A percentile compares a stretch with the other conserved stretches of the same genome.
Evolutionary conservation across 2,329 filamentous ascomycete genomes (phyloP).

Genomic region (Orbilia brochopaga): DNA sequence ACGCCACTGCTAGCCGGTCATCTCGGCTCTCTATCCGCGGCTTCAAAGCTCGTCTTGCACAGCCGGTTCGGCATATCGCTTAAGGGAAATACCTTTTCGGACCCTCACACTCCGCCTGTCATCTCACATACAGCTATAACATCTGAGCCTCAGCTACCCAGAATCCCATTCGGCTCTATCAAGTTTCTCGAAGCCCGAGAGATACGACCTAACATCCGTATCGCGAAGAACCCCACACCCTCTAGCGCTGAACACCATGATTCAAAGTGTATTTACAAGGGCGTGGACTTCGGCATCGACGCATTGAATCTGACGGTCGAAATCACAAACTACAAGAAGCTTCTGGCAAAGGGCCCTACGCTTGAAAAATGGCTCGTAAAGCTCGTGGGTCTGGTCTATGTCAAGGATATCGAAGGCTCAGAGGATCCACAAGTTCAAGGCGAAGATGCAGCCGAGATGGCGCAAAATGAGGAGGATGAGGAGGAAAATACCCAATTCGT

Average conservation of each 20-base stretch:
- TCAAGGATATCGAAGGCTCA: slow-evolving; percentile 23
- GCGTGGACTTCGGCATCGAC: slow-evolving; percentile 38
- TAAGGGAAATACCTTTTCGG: slow-evolving; percentile 26
- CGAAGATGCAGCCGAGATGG: slow-evolving; percentile 31
- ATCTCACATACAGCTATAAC: slow-evolving; percentile 50
- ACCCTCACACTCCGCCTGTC: slow-evolving; percentile 33
- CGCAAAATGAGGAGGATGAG: slow-evolving; percentile 21
- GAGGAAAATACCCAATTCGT: slow-evolving; percentile 32
- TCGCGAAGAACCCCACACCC: slow-evolving; percentile 25
- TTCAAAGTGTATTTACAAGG: slow-evolving; percentile 45
- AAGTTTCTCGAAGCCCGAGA: slow-evolving; percentile 45
- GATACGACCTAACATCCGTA: slow-evolving; percentile 43
- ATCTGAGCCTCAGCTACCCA: slow-evolving; percentile 38
- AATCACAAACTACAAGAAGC: slow-evolving; percentile 44
- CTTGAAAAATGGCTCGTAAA: slow-evolving; percentile 38
- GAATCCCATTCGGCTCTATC: slow-evolving; percentile 22
- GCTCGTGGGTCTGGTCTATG: slow-evolving; percentile 40
- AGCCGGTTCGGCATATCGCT: slow-evolving; percentile 37
- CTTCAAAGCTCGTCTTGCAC: slow-evolving; percentile 22
- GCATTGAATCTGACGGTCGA: slow-evolving; percentile 42
- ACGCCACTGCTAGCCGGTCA: slow-evolving; percentile 19
- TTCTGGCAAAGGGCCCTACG: slow-evolving; percentile 33
- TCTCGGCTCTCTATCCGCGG: slow-evolving; percentile 11
- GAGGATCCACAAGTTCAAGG: slow-evolving; percentile 12
- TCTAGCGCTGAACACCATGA: slow-evolving; percentile 1